Conservation (phyloP, 1,284 basidiomycete species). For the Heliocybe sulcata region DNA sequence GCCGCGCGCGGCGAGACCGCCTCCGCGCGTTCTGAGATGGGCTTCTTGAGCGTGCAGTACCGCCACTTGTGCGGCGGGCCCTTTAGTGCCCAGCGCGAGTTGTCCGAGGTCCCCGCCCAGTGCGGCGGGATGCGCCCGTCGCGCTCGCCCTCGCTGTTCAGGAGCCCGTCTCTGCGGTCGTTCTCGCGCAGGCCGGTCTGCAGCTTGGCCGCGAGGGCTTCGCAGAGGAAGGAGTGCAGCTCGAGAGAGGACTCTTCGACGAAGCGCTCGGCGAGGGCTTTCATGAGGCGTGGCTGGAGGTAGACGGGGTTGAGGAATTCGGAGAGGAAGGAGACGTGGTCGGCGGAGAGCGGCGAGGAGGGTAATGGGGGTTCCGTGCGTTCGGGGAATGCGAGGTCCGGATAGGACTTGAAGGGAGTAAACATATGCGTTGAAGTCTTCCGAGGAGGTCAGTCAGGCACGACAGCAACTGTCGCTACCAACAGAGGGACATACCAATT, state of each 20-base stretch:
- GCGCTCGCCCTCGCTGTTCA: slow-evolving; percentile 30
- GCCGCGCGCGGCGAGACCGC: slow-evolving; percentile 43
- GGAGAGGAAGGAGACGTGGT: slow-evolving; percentile 64
- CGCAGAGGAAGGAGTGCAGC: slow-evolving; percentile 79
- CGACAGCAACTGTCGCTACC: background rate
- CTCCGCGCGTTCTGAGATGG: slow-evolving; percentile 11
- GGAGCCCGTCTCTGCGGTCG: slow-evolving; percentile 68
- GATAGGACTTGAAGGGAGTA: background rate
- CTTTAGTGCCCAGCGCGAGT: slow-evolving; percentile 55
- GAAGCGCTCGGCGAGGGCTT: slow-evolving; percentile 78
- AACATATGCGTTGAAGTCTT: slow-evolving; percentile 1
- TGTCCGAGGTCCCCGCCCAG: slow-evolving; percentile 38
- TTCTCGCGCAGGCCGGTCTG: slow-evolving; percentile 56
- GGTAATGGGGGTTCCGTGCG: slow-evolving; percentile 38
- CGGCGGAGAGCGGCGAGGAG: slow-evolving; percentile 45
- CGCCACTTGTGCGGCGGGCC: slow-evolving; percentile 95
- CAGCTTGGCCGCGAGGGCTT: slow-evolving; percentile 61
- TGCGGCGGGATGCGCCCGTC: slow-evolving; percentile 59
- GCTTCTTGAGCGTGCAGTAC: slow-evolving; percentile 60
- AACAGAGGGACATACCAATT: slow-evolving; percentile 55
- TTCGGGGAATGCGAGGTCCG: slow-evolving; percentile 49
- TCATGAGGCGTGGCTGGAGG: slow-evolving; percentile 77
- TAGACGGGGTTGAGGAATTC: slow-evolving; percentile 90
- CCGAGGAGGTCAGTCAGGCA: background rate
- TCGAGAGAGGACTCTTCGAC: slow-evolving; percentile 86